Base-by-base conservation (phyloP, 345 rosid genomes). In the Toxicodendron radicans region DNA sequence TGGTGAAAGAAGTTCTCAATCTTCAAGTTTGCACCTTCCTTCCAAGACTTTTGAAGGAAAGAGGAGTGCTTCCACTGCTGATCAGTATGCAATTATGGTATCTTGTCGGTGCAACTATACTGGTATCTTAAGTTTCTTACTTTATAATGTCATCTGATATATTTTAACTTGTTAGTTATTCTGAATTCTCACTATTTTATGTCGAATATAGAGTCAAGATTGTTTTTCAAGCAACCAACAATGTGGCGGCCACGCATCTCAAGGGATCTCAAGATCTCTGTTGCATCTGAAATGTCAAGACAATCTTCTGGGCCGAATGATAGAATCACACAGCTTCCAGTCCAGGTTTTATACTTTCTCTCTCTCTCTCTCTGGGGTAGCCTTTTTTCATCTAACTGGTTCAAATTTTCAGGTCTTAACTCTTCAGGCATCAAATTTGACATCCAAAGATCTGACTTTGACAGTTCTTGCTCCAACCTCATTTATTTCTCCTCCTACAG, bases 381-480 rank as follows among this genome's bases (percentile, higher is more conserved):
- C 64, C 7, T 0, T 38, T 70, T 68, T 33, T 79, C 70, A 80
- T 58, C 75, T 71, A 66, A 78, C 64, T 83, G 63, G 78, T 79
- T 67, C 38, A 67, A 54, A 71, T 74, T 78, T 66, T 78, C 93
- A 96, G 99, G 92, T 92, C 62, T 82, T 96, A 83, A 89, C 97
- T 10, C 90, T 96, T 64, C 97, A 87, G 86, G 98, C 99, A 58
- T 91, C 99, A 38, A 96, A 96, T 84, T 82, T 96, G 91, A 87
- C 97, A 76, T 78, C 95, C 10, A 87, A 93, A 80, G 98, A 96
- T 88, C 86, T 96, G 46, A 89, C 92, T 46, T 73, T 96, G 87
- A 96, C 95, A 33, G 88, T 95, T 85, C 97, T 91, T 54, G 98
- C 97, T 58, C 98, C 98, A 7, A 89, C 93, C 81, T 96, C 97